Percentiles rank a stretch among this genome's conserved stretches.
Conservation (phyloP, 805 yeast species). For the Cyberlindnera lachancei region DNA sequence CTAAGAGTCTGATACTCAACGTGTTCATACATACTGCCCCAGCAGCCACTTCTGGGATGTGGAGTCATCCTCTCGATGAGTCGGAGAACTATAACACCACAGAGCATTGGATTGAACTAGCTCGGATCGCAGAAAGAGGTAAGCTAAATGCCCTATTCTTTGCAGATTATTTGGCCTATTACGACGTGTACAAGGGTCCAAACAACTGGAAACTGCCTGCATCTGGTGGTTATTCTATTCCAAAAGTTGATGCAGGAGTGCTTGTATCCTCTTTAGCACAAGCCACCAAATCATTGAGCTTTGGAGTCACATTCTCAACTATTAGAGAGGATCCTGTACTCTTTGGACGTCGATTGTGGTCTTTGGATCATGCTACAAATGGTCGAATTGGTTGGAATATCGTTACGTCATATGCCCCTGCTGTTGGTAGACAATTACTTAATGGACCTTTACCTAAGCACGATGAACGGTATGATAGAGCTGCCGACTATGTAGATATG, state of each 20-base stretch:
- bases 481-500: slow-evolving; percentile 35
- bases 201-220: slow-evolving; percentile 28
- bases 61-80: slow-evolving; percentile 23
- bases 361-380: slow-evolving; percentile 34
- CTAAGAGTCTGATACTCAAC: slow-evolving; percentile 31
- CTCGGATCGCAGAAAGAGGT: slow-evolving; percentile 29
- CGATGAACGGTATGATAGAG: slow-evolving; percentile 33
- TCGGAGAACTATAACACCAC: slow-evolving; percentile 10
- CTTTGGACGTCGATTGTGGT: slow-evolving; percentile 23
- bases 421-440: slow-evolving; percentile 33
- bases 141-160: slow-evolving; percentile 32
- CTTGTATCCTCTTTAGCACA: slow-evolving; percentile 30
- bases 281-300: slow-evolving; percentile 31
- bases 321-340: slow-evolving; percentile 36
- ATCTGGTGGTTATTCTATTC: slow-evolving; percentile 22
- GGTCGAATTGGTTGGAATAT: slow-evolving; percentile 43
- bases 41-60: slow-evolving; percentile 24
- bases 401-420: slow-evolving; percentile 36
- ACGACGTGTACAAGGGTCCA: slow-evolving; percentile 35
- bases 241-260: slow-evolving; percentile 28
- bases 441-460: slow-evolving; percentile 28
- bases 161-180: slow-evolving; percentile 34
- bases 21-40: slow-evolving; percentile 30
- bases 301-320: slow-evolving; percentile 37
- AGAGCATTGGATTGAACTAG: slow-evolving; percentile 32